phyloP scores from a whole-genome alignment of 1,139 yeast species.

The Blastobotrys elegans region DNA sequence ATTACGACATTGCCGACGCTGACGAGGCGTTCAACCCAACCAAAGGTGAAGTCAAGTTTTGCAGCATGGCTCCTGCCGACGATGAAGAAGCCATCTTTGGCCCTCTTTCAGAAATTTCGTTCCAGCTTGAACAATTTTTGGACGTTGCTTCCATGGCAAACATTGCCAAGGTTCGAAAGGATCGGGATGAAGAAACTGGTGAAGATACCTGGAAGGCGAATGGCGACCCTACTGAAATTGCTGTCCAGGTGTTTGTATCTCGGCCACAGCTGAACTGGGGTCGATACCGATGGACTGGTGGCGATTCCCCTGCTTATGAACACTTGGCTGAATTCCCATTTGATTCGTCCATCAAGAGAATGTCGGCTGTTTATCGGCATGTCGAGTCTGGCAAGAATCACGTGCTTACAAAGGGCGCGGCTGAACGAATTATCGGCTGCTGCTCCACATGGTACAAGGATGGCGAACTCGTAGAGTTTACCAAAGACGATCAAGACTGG shows the following conservation, averaged over 20 bases:
- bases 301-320: slow-evolving; percentile 23
- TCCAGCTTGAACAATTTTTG: slow-evolving; percentile 45
- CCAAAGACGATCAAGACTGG: slow-evolving; percentile 26
- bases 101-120: slow-evolving; percentile 21
- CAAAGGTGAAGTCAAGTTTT: slow-evolving; percentile 46
- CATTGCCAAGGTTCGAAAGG: slow-evolving; percentile 54
- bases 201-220: slow-evolving; percentile 60
- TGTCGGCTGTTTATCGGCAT: slow-evolving; percentile 56
- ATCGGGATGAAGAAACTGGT: slow-evolving; percentile 35
- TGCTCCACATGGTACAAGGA: slow-evolving; percentile 54
- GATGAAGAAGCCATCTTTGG: slow-evolving; percentile 28
- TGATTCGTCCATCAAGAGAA: slow-evolving; percentile 71
- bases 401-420: slow-evolving; percentile 68
- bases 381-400: slow-evolving; percentile 32
- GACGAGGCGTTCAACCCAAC: slow-evolving; percentile 73
- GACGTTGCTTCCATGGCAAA: slow-evolving; percentile 66
- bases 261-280: slow-evolving; percentile 43
- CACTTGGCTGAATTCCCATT: slow-evolving; percentile 70
- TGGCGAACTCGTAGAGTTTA: slow-evolving; percentile 14
- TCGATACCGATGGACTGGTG: slow-evolving; percentile 40
- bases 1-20: slow-evolving; percentile 54
- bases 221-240: slow-evolving; percentile 84
- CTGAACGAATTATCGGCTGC: slow-evolving; percentile 56
- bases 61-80: slow-evolving; percentile 38
- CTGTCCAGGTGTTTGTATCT: slow-evolving; percentile 67